Evolutionary conservation across 1,139 yeast species (phyloP), one percentile per base, ranked within the genome.

Genomic region (Kodamaea sp.): DNA sequence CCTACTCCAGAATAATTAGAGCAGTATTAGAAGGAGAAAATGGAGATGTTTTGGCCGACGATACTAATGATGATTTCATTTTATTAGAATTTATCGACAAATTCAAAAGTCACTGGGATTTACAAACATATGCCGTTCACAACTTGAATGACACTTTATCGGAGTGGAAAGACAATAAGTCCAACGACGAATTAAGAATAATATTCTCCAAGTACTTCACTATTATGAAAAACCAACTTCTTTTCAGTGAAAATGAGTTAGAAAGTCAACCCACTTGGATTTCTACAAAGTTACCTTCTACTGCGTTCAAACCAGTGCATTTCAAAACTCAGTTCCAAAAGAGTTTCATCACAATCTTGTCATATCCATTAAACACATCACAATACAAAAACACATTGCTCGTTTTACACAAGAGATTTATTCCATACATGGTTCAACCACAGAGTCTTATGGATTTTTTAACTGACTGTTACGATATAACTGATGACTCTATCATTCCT

Each of bases 391-490:
- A 82, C 1, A 69, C 83, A 2, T 67, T 92, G 35, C 64, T 78
- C 7, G 74, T 89, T 5, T 58, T 92, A 47, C 97, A 92, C 60
- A 88, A 87, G 55, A 68, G 95, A 43, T 73, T 92, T 32, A 82
- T 92, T 24, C 97, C 97, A 26, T 76, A 73, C 52, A 76, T 89
- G 74, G 72, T 78, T 27, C 82, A 81, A 44, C 96, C 97, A 2
- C 85, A 87, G 32, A 72, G 78, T 43, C 66, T 92, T 34, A 88
- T 92, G 96, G 98, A 92, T 61, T 92, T 90, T 57, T 68, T 92
- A 41, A 88, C 97, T 1, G 95, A 87, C 42, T 82, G 95, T 4
- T 90, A 89, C 57, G 71, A 77, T 41, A 57, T 66, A 28, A 67
- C 78, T 31, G 70, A 77, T 14, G 86, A 83, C 45, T 83, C 80